phyloP scores from a whole-genome alignment of 371 early-diverging fungal species.

The Caulochytrium protostelioides region DNA sequence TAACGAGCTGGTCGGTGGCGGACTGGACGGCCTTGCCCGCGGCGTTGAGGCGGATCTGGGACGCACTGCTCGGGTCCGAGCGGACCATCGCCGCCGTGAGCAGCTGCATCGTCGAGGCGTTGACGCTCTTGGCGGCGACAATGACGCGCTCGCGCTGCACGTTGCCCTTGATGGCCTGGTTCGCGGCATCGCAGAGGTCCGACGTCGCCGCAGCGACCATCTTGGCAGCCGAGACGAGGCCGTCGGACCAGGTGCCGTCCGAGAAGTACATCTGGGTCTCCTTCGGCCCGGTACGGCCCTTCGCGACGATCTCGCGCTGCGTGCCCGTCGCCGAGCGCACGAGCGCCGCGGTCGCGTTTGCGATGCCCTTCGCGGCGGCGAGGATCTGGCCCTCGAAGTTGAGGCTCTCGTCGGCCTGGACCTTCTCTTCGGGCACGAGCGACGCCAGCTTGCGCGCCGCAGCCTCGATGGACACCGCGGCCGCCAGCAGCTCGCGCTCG shows the following conservation, averaged over 20 bases:
- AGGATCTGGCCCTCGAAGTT: conserved; percentile 22
- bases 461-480: conserved; percentile 25
- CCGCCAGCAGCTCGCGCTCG: conserved; percentile 22
- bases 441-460: conserved; percentile 20
- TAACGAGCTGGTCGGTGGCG: conserved; percentile 23
- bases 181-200: conserved; percentile 24
- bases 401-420: conserved; percentile 11
- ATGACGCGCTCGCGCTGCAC: conserved; percentile 18
- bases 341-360: conserved; percentile 22
- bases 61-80: conserved; percentile 13
- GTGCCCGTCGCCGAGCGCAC: conserved; percentile 23
- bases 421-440: conserved; percentile 8
- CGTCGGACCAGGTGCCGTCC: conserved; percentile 35
- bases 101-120: conserved; percentile 21
- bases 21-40: conserved; percentile 24
- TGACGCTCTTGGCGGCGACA: conserved; percentile 17
- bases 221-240: conserved; percentile 30
- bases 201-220: conserved; percentile 17
- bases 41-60: conserved; percentile 20
- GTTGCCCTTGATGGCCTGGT: conserved; percentile 17
- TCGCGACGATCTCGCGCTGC: conserved; percentile 24
- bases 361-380: conserved; percentile 24
- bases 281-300: conserved; percentile 3
- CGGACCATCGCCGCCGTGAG: conserved; percentile 18
- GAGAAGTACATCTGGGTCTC: conserved; percentile 15